phyloP scores from a whole-genome alignment of 495 filamentous ascomycete species.

The Aspergillus steynii region DNA sequence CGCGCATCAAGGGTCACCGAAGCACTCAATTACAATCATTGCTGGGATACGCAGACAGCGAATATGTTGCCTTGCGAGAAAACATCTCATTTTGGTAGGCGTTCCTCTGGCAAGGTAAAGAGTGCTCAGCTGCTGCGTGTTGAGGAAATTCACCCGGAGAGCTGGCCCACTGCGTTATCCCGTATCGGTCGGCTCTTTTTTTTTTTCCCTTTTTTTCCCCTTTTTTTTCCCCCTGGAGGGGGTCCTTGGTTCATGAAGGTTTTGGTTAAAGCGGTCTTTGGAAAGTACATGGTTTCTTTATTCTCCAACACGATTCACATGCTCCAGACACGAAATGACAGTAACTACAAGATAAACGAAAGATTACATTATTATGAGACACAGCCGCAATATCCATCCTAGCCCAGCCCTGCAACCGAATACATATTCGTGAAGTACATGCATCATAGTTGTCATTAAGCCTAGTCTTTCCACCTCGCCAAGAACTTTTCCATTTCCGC shows the following conservation, averaged over 20 bases:
- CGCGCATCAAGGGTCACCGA: constrained; percentile 76
- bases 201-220: too few species aligned
- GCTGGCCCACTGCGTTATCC: background rate
- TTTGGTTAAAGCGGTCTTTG: too few species aligned
- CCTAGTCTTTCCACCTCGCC: constrained; percentile 36
- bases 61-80: constrained; percentile 89
- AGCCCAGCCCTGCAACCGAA: background rate
- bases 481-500: constrained; percentile 36
- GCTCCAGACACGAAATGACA: background rate
- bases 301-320: background rate
- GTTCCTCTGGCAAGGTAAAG: constrained; percentile 12
- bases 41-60: constrained; percentile 88
- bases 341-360: background rate
- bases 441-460: background rate
- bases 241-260: too few species aligned
- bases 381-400: background rate
- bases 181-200: background rate
- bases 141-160: background rate
- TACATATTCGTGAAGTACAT: background rate
- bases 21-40: constrained; percentile 76
- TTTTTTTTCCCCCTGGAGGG: too few species aligned
- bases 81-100: constrained; percentile 72
- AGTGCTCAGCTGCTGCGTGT: background rate
- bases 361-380: background rate
- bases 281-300: too few species aligned